These are phyloP conservation scores for Linnemannia exigua DNA, from an alignment of 192 early-diverging fungal genomes.

Conservation along the genomic window DNA sequence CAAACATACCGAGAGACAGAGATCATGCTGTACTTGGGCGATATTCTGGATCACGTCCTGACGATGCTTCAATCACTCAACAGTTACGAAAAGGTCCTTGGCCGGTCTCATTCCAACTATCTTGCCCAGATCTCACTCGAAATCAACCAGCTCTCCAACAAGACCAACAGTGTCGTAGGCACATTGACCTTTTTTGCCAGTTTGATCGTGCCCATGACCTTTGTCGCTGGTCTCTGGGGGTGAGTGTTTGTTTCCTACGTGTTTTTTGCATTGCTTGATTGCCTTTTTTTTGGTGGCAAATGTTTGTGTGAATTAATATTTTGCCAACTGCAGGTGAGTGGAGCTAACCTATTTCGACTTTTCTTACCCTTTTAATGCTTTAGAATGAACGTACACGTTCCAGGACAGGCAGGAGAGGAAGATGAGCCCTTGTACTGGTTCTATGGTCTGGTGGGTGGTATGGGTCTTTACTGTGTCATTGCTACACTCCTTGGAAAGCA, in stretches of 20 bases:
- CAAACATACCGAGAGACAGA: constrained; percentile 62
- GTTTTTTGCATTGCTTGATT: background rate
- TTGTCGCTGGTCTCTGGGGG: constrained; percentile 74
- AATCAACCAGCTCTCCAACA: constrained; percentile 70
- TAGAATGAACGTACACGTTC: constrained; percentile 74
- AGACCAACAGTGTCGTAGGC: constrained; percentile 63
- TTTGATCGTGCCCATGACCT: constrained; percentile 72
- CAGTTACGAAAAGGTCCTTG: constrained; percentile 81
- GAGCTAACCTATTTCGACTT: background rate
- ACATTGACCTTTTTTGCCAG: constrained; percentile 67
- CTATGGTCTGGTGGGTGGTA: constrained; percentile 24
- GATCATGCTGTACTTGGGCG: constrained; percentile 81
- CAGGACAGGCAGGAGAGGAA: constrained; percentile 60
- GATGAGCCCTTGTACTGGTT: constrained; percentile 31
- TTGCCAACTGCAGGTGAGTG: background rate
- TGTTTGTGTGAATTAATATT: background rate
- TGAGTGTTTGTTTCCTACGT: background rate
- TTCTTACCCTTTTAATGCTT: background rate
- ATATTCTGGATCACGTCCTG: constrained; percentile 84
- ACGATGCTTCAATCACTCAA: constrained; percentile 85
- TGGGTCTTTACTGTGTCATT: constrained; percentile 34
- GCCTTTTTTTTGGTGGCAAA: background rate
- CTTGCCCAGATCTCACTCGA: constrained; percentile 84
- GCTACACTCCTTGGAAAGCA: constrained; percentile 37
- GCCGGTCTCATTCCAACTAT: constrained; percentile 81